These are phyloP conservation scores for Lecanosticta acicola DNA, from an alignment of 2,329 filamentous ascomycete species.

Conservation along the genomic window DNA sequence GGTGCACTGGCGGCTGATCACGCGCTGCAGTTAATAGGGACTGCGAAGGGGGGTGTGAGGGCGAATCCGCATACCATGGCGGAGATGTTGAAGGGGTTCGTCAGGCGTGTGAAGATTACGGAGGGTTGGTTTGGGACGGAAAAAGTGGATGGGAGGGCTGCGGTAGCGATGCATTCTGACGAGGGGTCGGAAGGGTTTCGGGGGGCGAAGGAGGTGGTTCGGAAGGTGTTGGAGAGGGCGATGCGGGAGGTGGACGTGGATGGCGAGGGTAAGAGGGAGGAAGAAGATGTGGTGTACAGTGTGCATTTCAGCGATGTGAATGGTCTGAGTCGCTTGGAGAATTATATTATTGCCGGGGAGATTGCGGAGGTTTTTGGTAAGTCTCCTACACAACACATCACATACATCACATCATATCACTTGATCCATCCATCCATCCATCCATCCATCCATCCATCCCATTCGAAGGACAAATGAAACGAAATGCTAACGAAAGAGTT, in stretches of 20 bases:
- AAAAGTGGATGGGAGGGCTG: constrained; percentile 23
- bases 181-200: constrained; percentile 27
- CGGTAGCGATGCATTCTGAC: no score
- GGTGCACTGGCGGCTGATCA: constrained; percentile 32
- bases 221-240: constrained; percentile 27
- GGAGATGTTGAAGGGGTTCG: constrained; percentile 28
- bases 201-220: constrained; percentile 31
- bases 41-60: constrained; percentile 26
- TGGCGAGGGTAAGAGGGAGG: no score
- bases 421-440: no score
- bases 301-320: constrained; percentile 35
- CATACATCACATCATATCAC: no score
- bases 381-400: no score
- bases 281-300: constrained; percentile 25
- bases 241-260: constrained; percentile 21
- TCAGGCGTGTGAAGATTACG: constrained; percentile 24
- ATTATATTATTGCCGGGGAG: constrained; percentile 34
- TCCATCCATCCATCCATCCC: no score
- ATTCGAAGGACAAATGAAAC: no score
- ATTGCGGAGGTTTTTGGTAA: constrained; percentile 30
- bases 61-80: constrained; percentile 24
- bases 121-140: constrained; percentile 25
- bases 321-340: constrained; percentile 33
- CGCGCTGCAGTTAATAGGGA: constrained; percentile 28
- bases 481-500: no score